Base-by-base conservation (phyloP, 805 yeast species). In the Saccharomycopsis lassenensis region DNA sequence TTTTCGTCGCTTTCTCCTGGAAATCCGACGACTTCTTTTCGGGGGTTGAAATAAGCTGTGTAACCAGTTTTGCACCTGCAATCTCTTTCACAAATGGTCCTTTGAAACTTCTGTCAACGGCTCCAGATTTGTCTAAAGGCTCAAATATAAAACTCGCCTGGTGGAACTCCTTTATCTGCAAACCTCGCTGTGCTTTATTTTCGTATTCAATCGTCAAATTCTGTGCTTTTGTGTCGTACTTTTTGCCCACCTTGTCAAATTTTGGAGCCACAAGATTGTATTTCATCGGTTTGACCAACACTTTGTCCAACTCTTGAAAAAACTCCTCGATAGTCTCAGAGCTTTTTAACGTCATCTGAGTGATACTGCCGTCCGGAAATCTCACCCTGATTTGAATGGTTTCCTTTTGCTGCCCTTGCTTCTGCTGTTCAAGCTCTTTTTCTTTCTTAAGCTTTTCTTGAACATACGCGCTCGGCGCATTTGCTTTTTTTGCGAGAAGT, bases 341-440 rank as follows among this genome's bases (percentile, higher is more conserved):
- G 1, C 56, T 47, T 0, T 40, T 33, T 21, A 58, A 36, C 4
- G 29, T 48, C 14, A 57, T 20, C 33, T 56, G 59, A 7, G 56
- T 51, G 5, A 52, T 46, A 6, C 48, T 46, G 28, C 45, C 46
- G 36, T 59, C 62, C 1, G 63, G 62, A 33, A 59, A 59, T 33
- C 52, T 55, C 8, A 59, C 41, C 34, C 62, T 44, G 3, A 59
- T 43, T 2, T 45, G 30, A 32, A 59, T 55, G 16, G 46, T 51
- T 15, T 29, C 31, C 12, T 24, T 10, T 4, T 25, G 23, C 6
- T n/a, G 19, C 14, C 14, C 12, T 4, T 18, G 5, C 12, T 23
- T 29, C n/a, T n/a, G n/a, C n/a, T n/a, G n/a, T n/a, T n/a, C n/a
- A n/a, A n/a, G n/a, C 17, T 32, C 29, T 22, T 31, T 22, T 23